Evolutionary conservation across 805 yeast species (phyloP).

Genomic region (Spathaspora arborariae): DNA sequence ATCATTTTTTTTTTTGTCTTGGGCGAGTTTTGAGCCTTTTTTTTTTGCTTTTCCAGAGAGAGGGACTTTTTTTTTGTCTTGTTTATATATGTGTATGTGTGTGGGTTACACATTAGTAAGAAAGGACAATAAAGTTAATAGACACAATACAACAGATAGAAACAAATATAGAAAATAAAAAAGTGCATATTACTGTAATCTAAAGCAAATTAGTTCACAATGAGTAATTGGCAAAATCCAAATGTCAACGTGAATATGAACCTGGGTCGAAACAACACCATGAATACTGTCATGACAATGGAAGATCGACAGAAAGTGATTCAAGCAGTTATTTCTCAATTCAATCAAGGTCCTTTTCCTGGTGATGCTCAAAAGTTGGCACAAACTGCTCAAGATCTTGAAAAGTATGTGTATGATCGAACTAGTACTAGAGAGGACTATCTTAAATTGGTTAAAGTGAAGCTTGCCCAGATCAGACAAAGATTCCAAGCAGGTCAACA

Average conservation of each 20-base stretch:
- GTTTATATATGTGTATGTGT: neutral
- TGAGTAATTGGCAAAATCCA: neutral
- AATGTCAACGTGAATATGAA: constrained; percentile 1
- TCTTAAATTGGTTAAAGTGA: constrained; percentile 37
- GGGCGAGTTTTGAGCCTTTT: neutral
- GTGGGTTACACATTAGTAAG: neutral
- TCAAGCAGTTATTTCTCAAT: constrained; percentile 32
- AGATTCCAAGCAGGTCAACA: constrained; percentile 20
- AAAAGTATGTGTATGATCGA: constrained; percentile 58
- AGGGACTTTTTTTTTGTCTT: neutral
- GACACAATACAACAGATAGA: neutral
- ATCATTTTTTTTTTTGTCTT: neutral
- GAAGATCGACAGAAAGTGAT: constrained; percentile 40
- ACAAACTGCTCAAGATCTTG: constrained; percentile 64
- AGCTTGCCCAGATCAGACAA: constrained; percentile 31
- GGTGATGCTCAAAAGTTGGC: constrained; percentile 32
- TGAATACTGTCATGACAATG: constrained; percentile 1
- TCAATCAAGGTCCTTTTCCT: constrained; percentile 24
- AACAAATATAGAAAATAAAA: neutral
- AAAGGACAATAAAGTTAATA: neutral
- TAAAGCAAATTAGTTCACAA: neutral
- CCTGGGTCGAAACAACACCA: neutral
- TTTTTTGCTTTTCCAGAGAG: neutral
- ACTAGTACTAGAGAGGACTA: constrained; percentile 58
- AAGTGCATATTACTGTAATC: neutral